These are phyloP conservation scores for Boechera stricta DNA, from an alignment of 345 rosid genomes.

Conservation along the genomic window DNA sequence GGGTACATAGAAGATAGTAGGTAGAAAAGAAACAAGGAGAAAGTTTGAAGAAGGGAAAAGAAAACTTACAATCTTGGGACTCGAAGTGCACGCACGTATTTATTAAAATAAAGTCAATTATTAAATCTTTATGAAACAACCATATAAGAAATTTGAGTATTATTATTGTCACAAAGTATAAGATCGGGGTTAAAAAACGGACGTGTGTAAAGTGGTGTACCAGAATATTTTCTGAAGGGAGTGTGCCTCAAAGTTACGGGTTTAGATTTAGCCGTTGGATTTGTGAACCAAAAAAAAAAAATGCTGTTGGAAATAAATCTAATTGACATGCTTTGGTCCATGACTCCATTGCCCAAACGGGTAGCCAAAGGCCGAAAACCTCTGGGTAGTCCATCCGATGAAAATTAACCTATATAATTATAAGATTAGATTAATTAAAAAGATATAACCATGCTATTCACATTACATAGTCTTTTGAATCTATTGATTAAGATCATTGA, in stretches of 20 bases:
- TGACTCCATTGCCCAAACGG: neutral
- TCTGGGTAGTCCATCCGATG: neutral
- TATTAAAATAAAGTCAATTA: conserved; percentile 30
- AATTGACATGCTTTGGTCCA: neutral
- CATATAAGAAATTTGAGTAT: conserved; percentile 14
- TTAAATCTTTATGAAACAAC: conserved; percentile 26
- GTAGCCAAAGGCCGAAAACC: neutral
- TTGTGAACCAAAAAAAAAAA: no score
- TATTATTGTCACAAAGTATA: conserved; percentile 19
- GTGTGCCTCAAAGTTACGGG: neutral
- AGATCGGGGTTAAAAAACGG: neutral
- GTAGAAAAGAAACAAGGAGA: conserved; percentile 38
- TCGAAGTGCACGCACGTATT: conserved; percentile 42
- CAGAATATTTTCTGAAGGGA: conserved; percentile 6
- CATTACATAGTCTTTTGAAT: neutral
- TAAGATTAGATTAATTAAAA: neutral
- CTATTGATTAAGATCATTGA: neutral
- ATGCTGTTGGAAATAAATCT: neutral
- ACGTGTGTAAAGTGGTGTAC: neutral
- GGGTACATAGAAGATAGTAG: conserved; percentile 41
- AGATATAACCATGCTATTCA: neutral
- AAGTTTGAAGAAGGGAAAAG: conserved; percentile 40
- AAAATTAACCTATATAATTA: neutral
- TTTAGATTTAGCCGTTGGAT: neutral
- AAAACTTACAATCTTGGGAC: conserved; percentile 58